phyloP scores from a whole-genome alignment of 768 basidiomycete genomes.

The Trametes cubensis region DNA sequence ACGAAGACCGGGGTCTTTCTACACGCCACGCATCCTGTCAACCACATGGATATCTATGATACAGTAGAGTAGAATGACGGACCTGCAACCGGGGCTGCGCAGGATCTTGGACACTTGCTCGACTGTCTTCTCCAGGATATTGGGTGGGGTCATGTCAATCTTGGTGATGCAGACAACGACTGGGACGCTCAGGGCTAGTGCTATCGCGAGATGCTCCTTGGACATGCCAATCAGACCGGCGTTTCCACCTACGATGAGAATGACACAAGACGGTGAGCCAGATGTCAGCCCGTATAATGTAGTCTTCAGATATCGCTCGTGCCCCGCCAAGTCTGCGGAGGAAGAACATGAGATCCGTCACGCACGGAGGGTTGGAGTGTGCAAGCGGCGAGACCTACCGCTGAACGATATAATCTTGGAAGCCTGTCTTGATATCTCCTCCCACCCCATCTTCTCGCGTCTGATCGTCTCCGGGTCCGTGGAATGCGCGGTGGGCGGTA shows the following conservation, averaged over 20 bases:
- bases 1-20: slow-evolving; percentile 87
- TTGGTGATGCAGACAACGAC: slow-evolving; percentile 95
- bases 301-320: slow-evolving; percentile 90
- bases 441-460: slow-evolving; percentile 92
- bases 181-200: slow-evolving; percentile 90
- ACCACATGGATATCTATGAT: neutral
- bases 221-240: slow-evolving; percentile 91
- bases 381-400: slow-evolving; percentile 44
- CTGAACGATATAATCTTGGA: slow-evolving; percentile 96
- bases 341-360: neutral
- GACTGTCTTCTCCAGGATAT: slow-evolving; percentile 87
- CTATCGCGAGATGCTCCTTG: slow-evolving; percentile 95
- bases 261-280: slow-evolving; percentile 88
- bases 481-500: slow-evolving; percentile 63
- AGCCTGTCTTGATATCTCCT: slow-evolving; percentile 85
- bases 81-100: slow-evolving; percentile 92
- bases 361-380: neutral
- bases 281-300: slow-evolving; percentile 95
- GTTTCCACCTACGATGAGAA: slow-evolving; percentile 94
- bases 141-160: slow-evolving; percentile 98
- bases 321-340: slow-evolving; percentile 84
- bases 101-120: slow-evolving; percentile 93
- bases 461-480: slow-evolving; percentile 66
- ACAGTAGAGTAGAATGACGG: slow-evolving; percentile 23
- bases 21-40: neutral